Base-by-base conservation (phyloP, 371 early-diverging fungal genomes). In the Smittium culicis region DNA sequence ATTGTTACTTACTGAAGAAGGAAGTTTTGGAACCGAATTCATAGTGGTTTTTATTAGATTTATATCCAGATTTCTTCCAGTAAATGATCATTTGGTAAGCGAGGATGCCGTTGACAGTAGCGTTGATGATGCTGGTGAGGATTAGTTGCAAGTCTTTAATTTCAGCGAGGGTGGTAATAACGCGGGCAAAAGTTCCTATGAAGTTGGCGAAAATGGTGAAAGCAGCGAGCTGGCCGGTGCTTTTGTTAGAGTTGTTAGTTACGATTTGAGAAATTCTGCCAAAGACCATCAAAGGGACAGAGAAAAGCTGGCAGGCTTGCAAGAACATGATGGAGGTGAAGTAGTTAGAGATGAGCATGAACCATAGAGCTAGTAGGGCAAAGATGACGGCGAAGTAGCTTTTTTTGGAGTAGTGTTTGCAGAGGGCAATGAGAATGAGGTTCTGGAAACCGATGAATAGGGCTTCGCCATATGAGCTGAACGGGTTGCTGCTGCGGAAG, bases 401-500 rank as follows among this genome's bases (percentile, higher is more conserved):
- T 17, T 54, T 25, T 54, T 54, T 54, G 17, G 17, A 17, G 25
- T 20, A 54, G 54, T 54, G 17, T 17, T 28, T 8, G 29, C 92
- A 79, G 27, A 83, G 68, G 54, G 87, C 74, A 72, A 94, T 88
- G 27, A 85, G 66, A 5, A 64, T 29, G 54, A 88, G 65, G 75
- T 94, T 92, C 75, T 94, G 93, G 14, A 84, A 66, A 11, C 83
- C 80, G 64, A 96, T 85, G 63, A 88, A 87, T 72, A 83, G 71
- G n/a, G 83, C 82, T 77, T 94, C 95, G 59, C 95, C 95, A 75
- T 88, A 98, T 1, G 96, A 94, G 35, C 88, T 88, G 71, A 95
- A 92, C 33, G 96, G 91, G 71, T 94, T 88, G 34, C 77, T 77
- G 33, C 82, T 74, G 34, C 94, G 84, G 34, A 80, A 67, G 77